These are phyloP conservation scores for Arctium lappa DNA, from an alignment of 129 eudicot genomes.

Conservation along the genomic window DNA sequence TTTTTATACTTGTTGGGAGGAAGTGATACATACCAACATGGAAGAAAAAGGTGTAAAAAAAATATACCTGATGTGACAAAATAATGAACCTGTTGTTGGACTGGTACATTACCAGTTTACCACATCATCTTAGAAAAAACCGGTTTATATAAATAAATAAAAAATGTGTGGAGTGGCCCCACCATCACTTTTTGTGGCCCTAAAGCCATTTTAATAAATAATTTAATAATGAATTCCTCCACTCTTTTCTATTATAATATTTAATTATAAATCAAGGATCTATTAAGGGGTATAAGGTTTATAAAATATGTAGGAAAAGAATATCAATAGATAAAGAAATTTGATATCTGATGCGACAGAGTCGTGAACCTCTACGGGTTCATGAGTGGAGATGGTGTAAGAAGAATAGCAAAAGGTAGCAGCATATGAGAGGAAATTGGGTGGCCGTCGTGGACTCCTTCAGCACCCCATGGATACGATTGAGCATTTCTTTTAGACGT, in stretches of 20 bases:
- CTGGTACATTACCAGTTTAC: too few relatives aligned
- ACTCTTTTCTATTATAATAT: too few relatives aligned
- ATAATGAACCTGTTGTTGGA: too few relatives aligned
- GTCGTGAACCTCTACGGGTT: background rate
- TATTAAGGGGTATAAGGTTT: background rate
- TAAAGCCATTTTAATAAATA: too few relatives aligned
- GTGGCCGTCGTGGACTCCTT: constrained; percentile 83
- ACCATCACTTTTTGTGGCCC: too few relatives aligned
- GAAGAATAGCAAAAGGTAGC: constrained; percentile 13
- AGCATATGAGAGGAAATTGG: constrained; percentile 34
- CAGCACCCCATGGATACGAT: constrained; percentile 55
- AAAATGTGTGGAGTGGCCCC: too few relatives aligned
- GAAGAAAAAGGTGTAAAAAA: background rate
- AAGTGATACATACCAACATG: background rate
- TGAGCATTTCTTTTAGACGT: constrained; percentile 43
- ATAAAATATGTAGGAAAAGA: background rate
- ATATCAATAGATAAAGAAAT: too few relatives aligned
- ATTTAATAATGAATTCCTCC: too few relatives aligned
- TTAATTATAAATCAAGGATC: too few relatives aligned
- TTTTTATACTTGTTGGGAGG: background rate
- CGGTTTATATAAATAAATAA: too few relatives aligned
- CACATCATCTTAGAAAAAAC: too few relatives aligned
- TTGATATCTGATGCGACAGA: background rate
- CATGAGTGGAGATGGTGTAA: background rate
- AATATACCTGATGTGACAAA: background rate